Base-by-base conservation (phyloP, 305 asterid genomes). In the Nicotiana rustica region DNA sequence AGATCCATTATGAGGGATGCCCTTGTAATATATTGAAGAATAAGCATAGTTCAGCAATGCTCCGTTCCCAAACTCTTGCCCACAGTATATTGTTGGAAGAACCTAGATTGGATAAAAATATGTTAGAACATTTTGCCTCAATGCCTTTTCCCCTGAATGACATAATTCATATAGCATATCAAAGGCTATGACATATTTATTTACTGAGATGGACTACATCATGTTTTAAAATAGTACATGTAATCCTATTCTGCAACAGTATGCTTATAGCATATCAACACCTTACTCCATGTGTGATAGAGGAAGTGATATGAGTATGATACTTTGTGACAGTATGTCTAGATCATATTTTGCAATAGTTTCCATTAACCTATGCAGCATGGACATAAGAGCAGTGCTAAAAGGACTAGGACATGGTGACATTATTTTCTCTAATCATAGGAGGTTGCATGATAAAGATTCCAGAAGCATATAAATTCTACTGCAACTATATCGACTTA, bases 11-110 rank as follows among this genome's bases (percentile, higher is more conserved):
- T 85, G 91, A 64, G 91, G 88, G 84, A 91, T 81, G 83, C 95
- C 94, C 83, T 92, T 93, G 90, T 89, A 90, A 89, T 91, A 94
- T 79, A 92, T 88, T 60, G 98, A 91, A 49, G 98, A 92, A 87
- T 90, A 88, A 15, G 93, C 92, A 86, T 89, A 91, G 85, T 88
- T 92, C 64, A 96, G 87, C 80, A 88, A 84, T 49, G 88, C 55
- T 77, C 89, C 95, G 80, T 76, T 87, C 38, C 82, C 36, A 87
- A 86, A 86, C 77, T 91, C 96, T 87, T 91, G 93, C 67, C 88
- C 89, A 84, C 91, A 88, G 81, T 90, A 90, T 83, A 90, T 70
- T 84, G 92, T 83, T 83, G 94, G 96, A 85, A 90, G 89, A 86
- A 91, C 90, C 97, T 91, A 89, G 90, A 89, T 80, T 82, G 47